Base-by-base conservation (phyloP, 495 filamentous ascomycete genomes). In the Recurvomyces mirabilis region DNA sequence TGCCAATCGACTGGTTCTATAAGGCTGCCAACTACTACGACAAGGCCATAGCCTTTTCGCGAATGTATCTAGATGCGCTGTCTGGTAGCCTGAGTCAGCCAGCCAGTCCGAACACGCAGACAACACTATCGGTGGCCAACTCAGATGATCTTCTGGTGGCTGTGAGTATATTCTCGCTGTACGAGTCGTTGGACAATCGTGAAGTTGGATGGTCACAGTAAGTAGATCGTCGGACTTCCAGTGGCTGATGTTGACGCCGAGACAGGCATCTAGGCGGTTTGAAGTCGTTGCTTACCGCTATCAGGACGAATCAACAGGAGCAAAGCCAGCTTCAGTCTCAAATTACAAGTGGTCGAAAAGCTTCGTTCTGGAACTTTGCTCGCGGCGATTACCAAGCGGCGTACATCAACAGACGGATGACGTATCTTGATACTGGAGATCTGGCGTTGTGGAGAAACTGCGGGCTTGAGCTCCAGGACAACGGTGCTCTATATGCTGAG, bases 301-400 rank as follows among this genome's bases (percentile, higher is more conserved):
- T 53, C 10, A 39, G 25, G 20, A 24, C 24, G 25, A 14, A 26
- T 5, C 31, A 45, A n/a, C 41, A 44, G 26, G 22, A 10, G 15
- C 15, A n/a, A 14, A 6, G 10, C 15, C 22, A 23, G 29, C 7
- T 43, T 11, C 18, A 30, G 10, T 34, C 51, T n/a, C n/a, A 33
- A n/a, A 23, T 46, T 13, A 45, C 38, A 22, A 46, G 24, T 13
- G 73, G 74, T 4, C 65, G 72, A 2, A 69, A 59, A 51, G 76
- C 76, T 5, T 77, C 70, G 1, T 79, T 79, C 53, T 79, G 76
- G 76, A 79, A 79, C 50, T 77, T 78, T 57, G 76, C 75, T 18
- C 63, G 75, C 30, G 75, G 78, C 50, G 76, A 79, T 53, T 74
- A 77, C 55, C 61, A 79, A 12, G 73, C 76, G 57, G 39, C 51